Evolutionary conservation across 108 stramenopile species (phyloP).

Genomic region (Fistulifera solaris): DNA sequence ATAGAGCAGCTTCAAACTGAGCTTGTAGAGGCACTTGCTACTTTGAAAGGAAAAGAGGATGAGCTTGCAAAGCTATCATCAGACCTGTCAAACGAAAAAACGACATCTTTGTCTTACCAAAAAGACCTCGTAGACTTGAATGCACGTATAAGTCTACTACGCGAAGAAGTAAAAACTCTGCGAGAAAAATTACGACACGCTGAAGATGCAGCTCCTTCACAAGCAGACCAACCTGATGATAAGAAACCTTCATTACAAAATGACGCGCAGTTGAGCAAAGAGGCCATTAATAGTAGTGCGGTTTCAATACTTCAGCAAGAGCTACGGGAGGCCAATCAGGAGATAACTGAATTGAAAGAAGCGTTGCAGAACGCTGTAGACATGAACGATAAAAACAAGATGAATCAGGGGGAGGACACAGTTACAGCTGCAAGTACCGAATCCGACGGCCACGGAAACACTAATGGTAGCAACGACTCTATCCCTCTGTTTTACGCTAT

Average conservation of each 20-base stretch:
- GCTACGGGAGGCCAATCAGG: conserved; percentile 63
- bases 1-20: conserved; percentile 2
- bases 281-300: conserved; percentile 28
- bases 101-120: not conserved
- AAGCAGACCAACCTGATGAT: conserved; percentile 2
- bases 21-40: not conserved
- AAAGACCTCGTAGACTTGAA: conserved; percentile 10
- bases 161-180: conserved; percentile 17
- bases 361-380: conserved; percentile 51
- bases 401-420: not conserved
- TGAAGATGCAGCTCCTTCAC: not conserved
- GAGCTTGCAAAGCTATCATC: conserved; percentile 10
- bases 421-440: not conserved
- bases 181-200: conserved; percentile 5
- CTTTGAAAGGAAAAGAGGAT: not conserved
- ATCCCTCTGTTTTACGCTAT: conserved; percentile 82
- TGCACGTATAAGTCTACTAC: not conserved
- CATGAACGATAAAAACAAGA: conserved; percentile 6
- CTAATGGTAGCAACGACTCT: conserved; percentile 8
- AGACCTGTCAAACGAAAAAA: conserved; percentile 26
- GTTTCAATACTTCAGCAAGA: conserved; percentile 77
- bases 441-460: not conserved
- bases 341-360: conserved; percentile 72
- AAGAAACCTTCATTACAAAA: not conserved
- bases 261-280: conserved; percentile 3